Evolutionary conservation across 441 rosid genomes (phyloP).

Genomic region (Erodium texanum): DNA sequence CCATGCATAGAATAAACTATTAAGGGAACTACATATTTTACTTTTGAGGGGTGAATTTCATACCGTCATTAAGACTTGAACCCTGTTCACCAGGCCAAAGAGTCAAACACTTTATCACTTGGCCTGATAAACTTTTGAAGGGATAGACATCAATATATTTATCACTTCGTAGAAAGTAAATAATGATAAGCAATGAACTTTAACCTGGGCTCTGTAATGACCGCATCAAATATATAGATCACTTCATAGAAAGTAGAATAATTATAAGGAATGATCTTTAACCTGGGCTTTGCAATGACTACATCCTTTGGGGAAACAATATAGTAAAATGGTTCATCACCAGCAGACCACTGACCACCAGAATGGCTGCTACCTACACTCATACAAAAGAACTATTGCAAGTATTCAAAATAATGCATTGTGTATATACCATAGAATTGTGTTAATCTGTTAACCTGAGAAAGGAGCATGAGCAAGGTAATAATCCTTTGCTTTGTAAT

Average conservation of each 20-base stretch:
- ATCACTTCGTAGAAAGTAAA: constrained; percentile 5
- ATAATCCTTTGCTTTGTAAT: constrained; percentile 95
- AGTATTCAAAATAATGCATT: constrained; percentile 20
- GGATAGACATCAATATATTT: too few relatives aligned
- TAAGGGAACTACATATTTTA: too few relatives aligned
- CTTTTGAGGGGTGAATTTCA: too few relatives aligned
- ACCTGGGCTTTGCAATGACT: constrained; percentile 93
- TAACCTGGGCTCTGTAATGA: constrained; percentile 23
- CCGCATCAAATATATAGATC: too few relatives aligned
- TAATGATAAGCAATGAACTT: constrained; percentile 12
- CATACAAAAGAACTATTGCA: constrained; percentile 19
- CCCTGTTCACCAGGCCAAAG: too few relatives aligned
- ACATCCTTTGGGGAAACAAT: constrained; percentile 97
- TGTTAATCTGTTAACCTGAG: constrained; percentile 50
- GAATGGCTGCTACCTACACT: constrained; percentile 91
- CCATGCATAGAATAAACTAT: too few relatives aligned
- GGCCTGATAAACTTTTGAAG: too few relatives aligned
- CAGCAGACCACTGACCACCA: constrained; percentile 99
- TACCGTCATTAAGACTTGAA: too few relatives aligned
- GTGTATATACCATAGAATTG: constrained; percentile 18
- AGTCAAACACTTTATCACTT: too few relatives aligned
- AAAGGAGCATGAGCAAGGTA: constrained; percentile 96
- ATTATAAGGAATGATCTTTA: too few relatives aligned
- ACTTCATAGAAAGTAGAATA: too few relatives aligned
- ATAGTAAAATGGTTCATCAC: constrained; percentile 92